phyloP scores from a whole-genome alignment of 2,329 filamentous ascomycete genomes.

The Penicillium sp. region DNA sequence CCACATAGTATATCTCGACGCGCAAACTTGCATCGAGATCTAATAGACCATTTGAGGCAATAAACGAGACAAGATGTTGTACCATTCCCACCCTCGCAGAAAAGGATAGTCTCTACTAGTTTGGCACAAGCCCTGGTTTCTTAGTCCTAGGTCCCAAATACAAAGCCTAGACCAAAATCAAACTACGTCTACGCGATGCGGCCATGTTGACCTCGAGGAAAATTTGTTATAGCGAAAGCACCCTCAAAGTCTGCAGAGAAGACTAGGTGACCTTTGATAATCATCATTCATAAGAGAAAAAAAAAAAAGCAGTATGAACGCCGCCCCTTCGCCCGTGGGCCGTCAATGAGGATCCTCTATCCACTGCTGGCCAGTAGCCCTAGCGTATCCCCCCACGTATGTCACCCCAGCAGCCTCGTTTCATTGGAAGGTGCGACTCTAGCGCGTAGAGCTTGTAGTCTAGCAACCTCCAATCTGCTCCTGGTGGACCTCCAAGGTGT shows the following conservation, averaged over 20 bases:
- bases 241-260: slow-evolving; percentile 2
- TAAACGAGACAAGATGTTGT: no score
- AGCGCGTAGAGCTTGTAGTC: background rate
- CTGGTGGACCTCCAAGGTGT: slow-evolving; percentile 95
- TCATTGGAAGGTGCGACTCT: background rate
- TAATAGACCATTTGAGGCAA: background rate
- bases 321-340: slow-evolving; percentile 7
- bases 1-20: background rate
- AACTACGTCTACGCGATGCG: background rate
- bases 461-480: slow-evolving; percentile 82
- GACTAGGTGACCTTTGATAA: slow-evolving; percentile 13
- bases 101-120: no score
- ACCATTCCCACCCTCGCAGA: no score
- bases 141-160: background rate
- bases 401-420: background rate
- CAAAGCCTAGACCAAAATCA: background rate
- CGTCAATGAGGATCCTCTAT: background rate
- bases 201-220: background rate
- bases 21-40: background rate
- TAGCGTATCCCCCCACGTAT: background rate
- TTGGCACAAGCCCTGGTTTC: background rate
- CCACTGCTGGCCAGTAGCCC: background rate
- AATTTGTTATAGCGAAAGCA: slow-evolving; percentile 8
- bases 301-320: slow-evolving; percentile 17
- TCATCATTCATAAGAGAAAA: slow-evolving; percentile 22